These are phyloP conservation scores for Petunia secreta DNA, from an alignment of 257 asterid species.

Conservation along the genomic window DNA sequence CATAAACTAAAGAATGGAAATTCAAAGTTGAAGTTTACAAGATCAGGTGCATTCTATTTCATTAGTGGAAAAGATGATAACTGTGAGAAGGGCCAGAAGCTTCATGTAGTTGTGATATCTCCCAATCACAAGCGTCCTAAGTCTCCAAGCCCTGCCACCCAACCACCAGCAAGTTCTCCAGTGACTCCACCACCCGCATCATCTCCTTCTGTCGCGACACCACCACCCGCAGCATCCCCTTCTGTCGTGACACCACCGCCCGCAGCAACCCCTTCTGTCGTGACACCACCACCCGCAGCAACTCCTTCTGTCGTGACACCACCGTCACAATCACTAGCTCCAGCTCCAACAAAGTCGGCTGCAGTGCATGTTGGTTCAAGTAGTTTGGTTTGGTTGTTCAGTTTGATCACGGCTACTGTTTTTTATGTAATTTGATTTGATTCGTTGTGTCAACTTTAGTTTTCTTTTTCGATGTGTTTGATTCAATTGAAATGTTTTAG, in stretches of 20 bases:
- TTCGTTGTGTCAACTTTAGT: neutral
- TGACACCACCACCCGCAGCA: neutral
- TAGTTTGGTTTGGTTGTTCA: neutral
- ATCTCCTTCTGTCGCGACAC: neutral
- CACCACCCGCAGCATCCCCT: neutral
- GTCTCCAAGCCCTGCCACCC: conserved; percentile 30
- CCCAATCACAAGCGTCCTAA: conserved; percentile 29
- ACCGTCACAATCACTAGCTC: neutral
- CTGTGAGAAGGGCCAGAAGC: conserved; percentile 66
- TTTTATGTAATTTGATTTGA: neutral
- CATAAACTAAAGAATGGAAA: conserved; percentile 46
- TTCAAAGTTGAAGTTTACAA: conserved; percentile 48
- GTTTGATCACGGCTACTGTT: neutral
- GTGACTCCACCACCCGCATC: neutral
- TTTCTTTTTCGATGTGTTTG: neutral
- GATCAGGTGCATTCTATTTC: conserved; percentile 64
- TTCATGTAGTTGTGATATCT: conserved; percentile 54
- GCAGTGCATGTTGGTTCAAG: neutral
- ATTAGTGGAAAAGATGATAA: conserved; percentile 51
- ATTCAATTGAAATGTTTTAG: neutral
- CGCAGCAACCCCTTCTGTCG: neutral
- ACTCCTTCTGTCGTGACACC: neutral
- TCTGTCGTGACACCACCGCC: neutral
- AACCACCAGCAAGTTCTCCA: neutral
- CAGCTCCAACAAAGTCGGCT: neutral